Conservation (phyloP, 1,139 yeast genomes). For the Geotrichum cucujoidarum region DNA sequence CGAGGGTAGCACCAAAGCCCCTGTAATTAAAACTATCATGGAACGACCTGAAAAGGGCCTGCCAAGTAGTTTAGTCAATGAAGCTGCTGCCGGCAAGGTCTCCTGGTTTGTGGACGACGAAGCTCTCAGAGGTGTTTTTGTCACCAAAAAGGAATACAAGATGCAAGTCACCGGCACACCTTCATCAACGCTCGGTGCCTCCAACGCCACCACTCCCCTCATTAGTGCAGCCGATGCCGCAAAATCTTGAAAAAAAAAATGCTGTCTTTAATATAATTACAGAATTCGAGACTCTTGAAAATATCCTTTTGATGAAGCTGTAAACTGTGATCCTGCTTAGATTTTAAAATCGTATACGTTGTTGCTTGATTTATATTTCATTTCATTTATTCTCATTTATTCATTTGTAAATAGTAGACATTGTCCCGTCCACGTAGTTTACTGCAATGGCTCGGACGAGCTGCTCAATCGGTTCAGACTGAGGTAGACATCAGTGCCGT, state of each 20-base stretch:
- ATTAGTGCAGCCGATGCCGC: neutral
- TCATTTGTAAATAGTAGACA: too few species aligned
- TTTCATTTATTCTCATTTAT: neutral
- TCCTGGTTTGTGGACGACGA: constrained; percentile 98
- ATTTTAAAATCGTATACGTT: too few species aligned
- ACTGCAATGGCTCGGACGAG: constrained; percentile 46
- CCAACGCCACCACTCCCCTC: neutral
- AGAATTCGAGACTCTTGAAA: too few species aligned
- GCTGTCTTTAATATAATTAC: neutral
- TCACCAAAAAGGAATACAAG: constrained; percentile 73
- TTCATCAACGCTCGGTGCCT: neutral
- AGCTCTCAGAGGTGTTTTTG: constrained; percentile 78
- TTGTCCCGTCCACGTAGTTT: too few species aligned
- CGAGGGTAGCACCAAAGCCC: constrained; percentile 94
- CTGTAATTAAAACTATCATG: constrained; percentile 86
- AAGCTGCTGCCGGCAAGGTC: constrained; percentile 93
- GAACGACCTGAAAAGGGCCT: constrained; percentile 96
- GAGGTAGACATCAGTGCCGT: constrained; percentile 87
- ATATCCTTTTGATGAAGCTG: too few species aligned
- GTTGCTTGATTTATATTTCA: neutral
- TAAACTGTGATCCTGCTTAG: too few species aligned
- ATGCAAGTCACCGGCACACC: constrained; percentile 18
- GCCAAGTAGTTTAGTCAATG: constrained; percentile 91
- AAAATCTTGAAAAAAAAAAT: neutral
- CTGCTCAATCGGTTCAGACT: constrained; percentile 62